These are phyloP conservation scores for Naematelia encephala DNA, from an alignment of 768 basidiomycete species.

Conservation along the genomic window DNA sequence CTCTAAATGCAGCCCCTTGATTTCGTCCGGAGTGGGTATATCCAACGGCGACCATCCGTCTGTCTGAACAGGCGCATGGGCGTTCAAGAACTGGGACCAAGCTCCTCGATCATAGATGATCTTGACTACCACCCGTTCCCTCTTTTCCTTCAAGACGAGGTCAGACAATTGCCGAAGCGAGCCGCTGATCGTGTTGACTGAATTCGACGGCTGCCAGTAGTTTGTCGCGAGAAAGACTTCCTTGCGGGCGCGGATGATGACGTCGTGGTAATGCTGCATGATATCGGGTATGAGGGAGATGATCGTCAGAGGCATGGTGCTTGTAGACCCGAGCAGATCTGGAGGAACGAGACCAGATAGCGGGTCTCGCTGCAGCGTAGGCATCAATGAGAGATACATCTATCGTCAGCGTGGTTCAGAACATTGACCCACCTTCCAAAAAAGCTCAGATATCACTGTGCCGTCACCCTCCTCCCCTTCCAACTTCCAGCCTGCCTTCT, in stretches of 20 bases:
- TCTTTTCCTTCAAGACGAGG: constrained; percentile 53
- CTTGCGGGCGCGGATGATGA: constrained; percentile 61
- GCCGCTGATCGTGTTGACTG: constrained; percentile 57
- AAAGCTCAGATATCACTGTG: constrained; percentile 61
- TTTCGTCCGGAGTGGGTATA: constrained; percentile 59
- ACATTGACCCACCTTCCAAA: constrained; percentile 57
- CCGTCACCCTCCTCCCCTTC: constrained; percentile 48
- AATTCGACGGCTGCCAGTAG: constrained; percentile 57
- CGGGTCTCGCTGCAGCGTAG: constrained; percentile 59
- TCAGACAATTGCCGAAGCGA: constrained; percentile 59
- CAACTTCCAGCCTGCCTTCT: constrained; percentile 49
- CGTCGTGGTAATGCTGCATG: constrained; percentile 65
- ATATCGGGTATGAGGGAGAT: constrained; percentile 70
- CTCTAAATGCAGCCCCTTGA: constrained; percentile 62
- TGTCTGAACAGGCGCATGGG: constrained; percentile 56
- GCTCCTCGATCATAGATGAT: constrained; percentile 68
- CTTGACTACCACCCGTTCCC: constrained; percentile 61
- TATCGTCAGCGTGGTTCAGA: constrained; percentile 29
- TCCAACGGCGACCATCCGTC: constrained; percentile 57
- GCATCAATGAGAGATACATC: constrained; percentile 65
- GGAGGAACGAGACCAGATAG: constrained; percentile 62
- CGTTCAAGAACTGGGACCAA: constrained; percentile 57
- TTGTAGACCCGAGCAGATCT: constrained; percentile 61
- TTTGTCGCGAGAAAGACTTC: constrained; percentile 70
- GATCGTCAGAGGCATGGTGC: constrained; percentile 63